A percentile compares a stretch with the other conserved stretches of the same genome.
Evolutionary conservation across 106 monocot species (phyloP).

Genomic region (Posidonia australis): DNA sequence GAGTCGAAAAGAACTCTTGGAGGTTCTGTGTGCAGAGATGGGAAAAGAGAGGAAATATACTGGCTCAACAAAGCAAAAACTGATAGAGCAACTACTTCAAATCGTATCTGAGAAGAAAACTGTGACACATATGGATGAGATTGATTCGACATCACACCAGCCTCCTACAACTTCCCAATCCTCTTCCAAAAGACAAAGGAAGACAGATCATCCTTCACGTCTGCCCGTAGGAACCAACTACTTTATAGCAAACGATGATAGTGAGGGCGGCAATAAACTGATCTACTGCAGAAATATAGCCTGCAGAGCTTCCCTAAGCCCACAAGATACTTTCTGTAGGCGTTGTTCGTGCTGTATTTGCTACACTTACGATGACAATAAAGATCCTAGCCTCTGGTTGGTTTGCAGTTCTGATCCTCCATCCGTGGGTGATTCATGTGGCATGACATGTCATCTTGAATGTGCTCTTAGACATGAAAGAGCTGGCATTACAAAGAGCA

Average conservation of each 20-base stretch:
- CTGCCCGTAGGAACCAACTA: slow-evolving; percentile 23
- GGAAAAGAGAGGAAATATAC: slow-evolving; percentile 91
- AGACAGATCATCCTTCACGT: slow-evolving; percentile 56
- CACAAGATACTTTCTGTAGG: slow-evolving; percentile 41
- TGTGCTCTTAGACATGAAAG: slow-evolving; percentile 47
- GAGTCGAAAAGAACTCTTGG: slow-evolving; percentile 78
- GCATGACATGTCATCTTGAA: slow-evolving; percentile 45
- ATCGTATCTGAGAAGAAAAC: slow-evolving; percentile 49
- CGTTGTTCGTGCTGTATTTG: slow-evolving; percentile 71
- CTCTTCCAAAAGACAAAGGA: slow-evolving; percentile 64
- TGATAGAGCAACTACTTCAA: slow-evolving; percentile 66
- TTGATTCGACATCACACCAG: slow-evolving; percentile 6
- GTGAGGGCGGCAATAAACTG: slow-evolving; percentile 5
- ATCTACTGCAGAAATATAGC: slow-evolving; percentile 44
- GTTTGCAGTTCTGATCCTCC: slow-evolving; percentile 42
- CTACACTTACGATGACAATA: slow-evolving; percentile 61
- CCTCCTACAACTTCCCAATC: slow-evolving; percentile 18
- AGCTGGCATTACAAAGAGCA: slow-evolving; percentile 28
- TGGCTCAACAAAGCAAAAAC: slow-evolving; percentile 65
- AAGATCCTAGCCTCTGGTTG: slow-evolving; percentile 75
- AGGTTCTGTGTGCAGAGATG: slow-evolving; percentile 82
- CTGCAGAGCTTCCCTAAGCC: slow-evolving; percentile 36
- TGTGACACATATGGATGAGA: slow-evolving; percentile 20
- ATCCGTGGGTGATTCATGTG: slow-evolving; percentile 27
- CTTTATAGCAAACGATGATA: slow-evolving; percentile 3